These are phyloP conservation scores for Cladosporium sp. DNA, from an alignment of 2,329 filamentous ascomycete genomes.

Conservation along the genomic window DNA sequence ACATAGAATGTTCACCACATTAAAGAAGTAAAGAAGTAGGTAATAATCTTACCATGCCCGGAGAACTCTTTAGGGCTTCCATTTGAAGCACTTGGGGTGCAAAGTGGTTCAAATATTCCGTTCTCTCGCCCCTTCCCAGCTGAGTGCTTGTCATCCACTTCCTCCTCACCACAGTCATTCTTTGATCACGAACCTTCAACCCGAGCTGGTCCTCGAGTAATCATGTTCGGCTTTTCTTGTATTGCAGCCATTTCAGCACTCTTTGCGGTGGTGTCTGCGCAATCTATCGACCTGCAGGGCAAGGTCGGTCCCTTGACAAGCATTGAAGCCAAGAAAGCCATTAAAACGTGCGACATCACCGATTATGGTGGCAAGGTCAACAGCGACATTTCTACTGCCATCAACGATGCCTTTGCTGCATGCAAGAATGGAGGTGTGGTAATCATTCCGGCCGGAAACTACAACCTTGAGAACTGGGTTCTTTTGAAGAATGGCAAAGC, in stretches of 20 bases:
- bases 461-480: constrained; percentile 49
- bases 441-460: constrained; percentile 48
- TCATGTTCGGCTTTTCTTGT: neutral
- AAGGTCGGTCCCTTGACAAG: constrained; percentile 44
- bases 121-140: too few relatives aligned
- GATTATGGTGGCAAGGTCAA: constrained; percentile 51
- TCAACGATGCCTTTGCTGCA: constrained; percentile 46
- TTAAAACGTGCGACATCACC: constrained; percentile 50
- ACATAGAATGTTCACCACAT: too few relatives aligned
- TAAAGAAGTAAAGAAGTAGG: too few relatives aligned
- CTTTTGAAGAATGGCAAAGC: constrained; percentile 44
- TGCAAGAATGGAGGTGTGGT: constrained; percentile 51
- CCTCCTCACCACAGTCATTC: constrained; percentile 5
- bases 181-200: neutral
- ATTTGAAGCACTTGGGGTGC: neutral
- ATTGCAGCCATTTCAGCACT: constrained; percentile 19
- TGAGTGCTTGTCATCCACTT: neutral
- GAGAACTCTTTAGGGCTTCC: neutral
- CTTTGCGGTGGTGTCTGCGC: constrained; percentile 25
- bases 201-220: constrained; percentile 7
- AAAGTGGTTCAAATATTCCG: neutral
- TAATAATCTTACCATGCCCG: neutral
- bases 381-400: constrained; percentile 48
- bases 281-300: constrained; percentile 38
- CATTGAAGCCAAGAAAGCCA: constrained; percentile 40